Percentiles rank a stretch among this genome's conserved stretches.
phyloP scores from a whole-genome alignment of 306 rosid species.

The Lithocarpus polystachyus region DNA sequence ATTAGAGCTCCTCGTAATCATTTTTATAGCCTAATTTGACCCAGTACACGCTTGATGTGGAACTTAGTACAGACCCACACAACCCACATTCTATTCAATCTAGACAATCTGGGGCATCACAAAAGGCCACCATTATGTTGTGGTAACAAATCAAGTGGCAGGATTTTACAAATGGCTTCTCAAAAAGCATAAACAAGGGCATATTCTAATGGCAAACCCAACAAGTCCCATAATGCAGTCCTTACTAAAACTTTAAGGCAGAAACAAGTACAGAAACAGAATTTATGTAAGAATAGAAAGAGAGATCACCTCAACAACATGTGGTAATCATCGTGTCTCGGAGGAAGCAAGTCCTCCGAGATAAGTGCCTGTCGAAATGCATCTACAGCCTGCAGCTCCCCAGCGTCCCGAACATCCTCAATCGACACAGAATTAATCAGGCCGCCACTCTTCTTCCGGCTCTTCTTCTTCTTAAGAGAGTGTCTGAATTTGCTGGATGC shows the following conservation, averaged over 20 bases:
- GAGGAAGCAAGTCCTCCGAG: slow-evolving; percentile 64
- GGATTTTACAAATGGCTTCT: neutral
- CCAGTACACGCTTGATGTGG: too few relatives aligned
- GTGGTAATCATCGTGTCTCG: slow-evolving; percentile 77
- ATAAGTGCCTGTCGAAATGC: slow-evolving; percentile 68
- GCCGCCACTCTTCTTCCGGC: slow-evolving; percentile 43
- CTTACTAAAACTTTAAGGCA: neutral
- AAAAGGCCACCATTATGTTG: neutral
- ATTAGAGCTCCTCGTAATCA: neutral
- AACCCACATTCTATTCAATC: too few relatives aligned
- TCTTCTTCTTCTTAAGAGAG: slow-evolving; percentile 66
- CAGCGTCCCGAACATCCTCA: slow-evolving; percentile 80
- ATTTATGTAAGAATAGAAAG: neutral
- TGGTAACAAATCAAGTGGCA: neutral
- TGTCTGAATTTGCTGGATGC: slow-evolving; percentile 84
- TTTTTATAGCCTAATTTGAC: too few relatives aligned
- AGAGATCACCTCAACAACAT: slow-evolving; percentile 61
- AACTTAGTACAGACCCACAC: too few relatives aligned
- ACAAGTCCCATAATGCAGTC: neutral
- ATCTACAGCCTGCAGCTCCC: slow-evolving; percentile 75
- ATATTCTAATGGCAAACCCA: neutral
- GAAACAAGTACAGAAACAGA: neutral
- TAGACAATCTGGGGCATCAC: too few relatives aligned
- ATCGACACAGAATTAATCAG: slow-evolving; percentile 53
- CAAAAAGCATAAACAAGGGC: neutral